A percentile compares a stretch with the other conserved stretches of the same genome.
Evolutionary conservation across 164 flowering plant species (phyloP).

Genomic region (Houttuynia cordata): DNA sequence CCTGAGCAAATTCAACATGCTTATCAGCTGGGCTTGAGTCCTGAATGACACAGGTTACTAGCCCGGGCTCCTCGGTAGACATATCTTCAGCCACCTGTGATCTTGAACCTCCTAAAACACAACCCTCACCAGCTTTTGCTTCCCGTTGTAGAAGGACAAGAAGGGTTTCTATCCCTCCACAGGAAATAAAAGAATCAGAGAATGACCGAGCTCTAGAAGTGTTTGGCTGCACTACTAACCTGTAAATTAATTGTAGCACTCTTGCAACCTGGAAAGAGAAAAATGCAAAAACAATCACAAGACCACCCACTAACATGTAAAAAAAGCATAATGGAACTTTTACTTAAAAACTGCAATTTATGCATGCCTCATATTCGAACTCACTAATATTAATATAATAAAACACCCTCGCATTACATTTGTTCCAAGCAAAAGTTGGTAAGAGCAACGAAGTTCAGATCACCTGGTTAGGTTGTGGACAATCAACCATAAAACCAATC

Average conservation of each 20-base stretch:
- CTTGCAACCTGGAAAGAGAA: constrained; percentile 67
- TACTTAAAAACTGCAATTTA: too few species aligned
- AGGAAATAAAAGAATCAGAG: constrained; percentile 77
- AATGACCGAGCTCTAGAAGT: constrained; percentile 80
- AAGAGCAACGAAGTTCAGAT: too few species aligned
- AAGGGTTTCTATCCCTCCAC: constrained; percentile 94
- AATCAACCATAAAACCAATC: constrained; percentile 84
- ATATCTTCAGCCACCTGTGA: constrained; percentile 13
- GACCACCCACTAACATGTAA: background rate
- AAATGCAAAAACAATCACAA: background rate
- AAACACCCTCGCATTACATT: too few species aligned
- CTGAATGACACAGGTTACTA: background rate
- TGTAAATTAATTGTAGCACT: constrained; percentile 78
- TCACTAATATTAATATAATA: too few species aligned
- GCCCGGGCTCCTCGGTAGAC: background rate
- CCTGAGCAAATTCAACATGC: constrained; percentile 16
- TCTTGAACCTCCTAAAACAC: constrained; percentile 19
- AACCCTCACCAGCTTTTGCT: constrained; percentile 73
- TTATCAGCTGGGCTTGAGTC: background rate
- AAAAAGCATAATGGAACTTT: background rate
- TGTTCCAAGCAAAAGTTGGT: too few species aligned
- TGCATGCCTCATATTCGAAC: too few species aligned
- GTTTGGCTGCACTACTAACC: constrained; percentile 95
- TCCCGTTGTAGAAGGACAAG: constrained; percentile 88
- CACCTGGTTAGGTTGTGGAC: constrained; percentile 97